A percentile compares a stretch with the other conserved stretches of the same genome.
Evolutionary conservation across 257 asterid species (phyloP).

Genomic region (Oldenlandia corymbosa): DNA sequence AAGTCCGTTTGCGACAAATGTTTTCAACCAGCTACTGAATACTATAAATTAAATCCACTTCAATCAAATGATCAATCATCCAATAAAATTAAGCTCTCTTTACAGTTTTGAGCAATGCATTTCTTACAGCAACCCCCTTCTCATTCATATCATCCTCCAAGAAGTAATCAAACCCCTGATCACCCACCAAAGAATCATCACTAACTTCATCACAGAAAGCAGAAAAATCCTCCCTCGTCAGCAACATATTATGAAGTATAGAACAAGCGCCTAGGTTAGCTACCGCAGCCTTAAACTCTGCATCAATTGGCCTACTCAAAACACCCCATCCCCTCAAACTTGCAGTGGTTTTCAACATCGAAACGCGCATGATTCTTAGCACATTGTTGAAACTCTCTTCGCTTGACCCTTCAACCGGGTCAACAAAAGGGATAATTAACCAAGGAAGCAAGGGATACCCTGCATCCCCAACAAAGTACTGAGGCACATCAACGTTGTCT

Average conservation of each 20-base stretch:
- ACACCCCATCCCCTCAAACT: constrained; percentile 82
- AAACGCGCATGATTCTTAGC: constrained; percentile 22
- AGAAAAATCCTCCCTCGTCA: constrained; percentile 71
- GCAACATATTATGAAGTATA: constrained; percentile 77
- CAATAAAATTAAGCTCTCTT: constrained; percentile 14
- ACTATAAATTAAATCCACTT: background rate
- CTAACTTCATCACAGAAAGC: constrained; percentile 48
- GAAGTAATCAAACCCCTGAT: constrained; percentile 18
- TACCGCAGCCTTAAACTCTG: constrained; percentile 50
- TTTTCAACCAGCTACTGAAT: background rate
- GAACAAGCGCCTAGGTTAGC: constrained; percentile 78
- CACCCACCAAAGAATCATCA: constrained; percentile 14
- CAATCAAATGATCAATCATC: constrained; percentile 5
- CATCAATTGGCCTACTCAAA: constrained; percentile 36
- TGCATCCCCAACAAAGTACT: constrained; percentile 48
- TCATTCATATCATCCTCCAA: constrained; percentile 23
- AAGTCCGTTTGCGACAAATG: background rate
- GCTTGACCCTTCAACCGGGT: constrained; percentile 35
- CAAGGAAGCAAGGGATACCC: constrained; percentile 63
- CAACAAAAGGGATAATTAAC: constrained; percentile 48
- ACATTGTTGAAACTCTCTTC: constrained; percentile 56
- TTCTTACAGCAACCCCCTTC: constrained; percentile 36
- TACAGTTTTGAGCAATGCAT: constrained; percentile 42
- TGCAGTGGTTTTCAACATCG: constrained; percentile 34
- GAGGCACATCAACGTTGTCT: constrained; percentile 41